A percentile compares a stretch with the other conserved stretches of the same genome.
Conservation (phyloP, 768 basidiomycete species). For the Collybiopsis luxurians region DNA sequence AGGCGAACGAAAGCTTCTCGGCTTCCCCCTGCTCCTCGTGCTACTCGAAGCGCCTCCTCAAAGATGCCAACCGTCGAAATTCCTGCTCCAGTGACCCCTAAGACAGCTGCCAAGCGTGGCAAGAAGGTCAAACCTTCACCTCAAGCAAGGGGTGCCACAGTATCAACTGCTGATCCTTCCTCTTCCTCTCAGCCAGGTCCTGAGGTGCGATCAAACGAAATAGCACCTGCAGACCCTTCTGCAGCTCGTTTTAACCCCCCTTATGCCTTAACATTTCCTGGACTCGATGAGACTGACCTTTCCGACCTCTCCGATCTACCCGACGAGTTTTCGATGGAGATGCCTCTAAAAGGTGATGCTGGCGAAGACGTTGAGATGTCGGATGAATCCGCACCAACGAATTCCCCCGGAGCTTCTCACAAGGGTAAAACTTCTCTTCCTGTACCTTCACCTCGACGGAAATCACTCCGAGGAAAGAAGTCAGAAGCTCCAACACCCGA, state of each 20-base stretch:
- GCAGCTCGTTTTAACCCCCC: not conserved
- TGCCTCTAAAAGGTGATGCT: not conserved
- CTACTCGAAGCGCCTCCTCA: not conserved
- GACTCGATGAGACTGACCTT: not conserved
- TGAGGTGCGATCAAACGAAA: no score
- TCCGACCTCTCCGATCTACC: constrained; percentile 2
- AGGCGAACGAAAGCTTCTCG: not conserved
- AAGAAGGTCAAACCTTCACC: not conserved
- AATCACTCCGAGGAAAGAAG: not conserved
- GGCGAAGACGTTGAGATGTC: not conserved
- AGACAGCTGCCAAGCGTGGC: not conserved
- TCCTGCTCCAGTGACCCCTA: not conserved
- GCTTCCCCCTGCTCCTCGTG: not conserved
- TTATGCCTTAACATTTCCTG: not conserved
- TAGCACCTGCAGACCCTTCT: not conserved
- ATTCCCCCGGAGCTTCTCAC: not conserved
- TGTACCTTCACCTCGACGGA: not conserved
- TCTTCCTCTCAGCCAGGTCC: no score
- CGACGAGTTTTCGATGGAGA: not conserved
- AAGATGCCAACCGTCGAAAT: not conserved
- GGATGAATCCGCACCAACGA: not conserved
- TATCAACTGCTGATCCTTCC: not conserved
- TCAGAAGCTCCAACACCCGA: no score
- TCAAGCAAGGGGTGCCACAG: not conserved
- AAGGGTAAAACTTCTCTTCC: not conserved